Base-by-base conservation (phyloP, 2,329 filamentous ascomycete genomes). In the Onygenales sp. region DNA sequence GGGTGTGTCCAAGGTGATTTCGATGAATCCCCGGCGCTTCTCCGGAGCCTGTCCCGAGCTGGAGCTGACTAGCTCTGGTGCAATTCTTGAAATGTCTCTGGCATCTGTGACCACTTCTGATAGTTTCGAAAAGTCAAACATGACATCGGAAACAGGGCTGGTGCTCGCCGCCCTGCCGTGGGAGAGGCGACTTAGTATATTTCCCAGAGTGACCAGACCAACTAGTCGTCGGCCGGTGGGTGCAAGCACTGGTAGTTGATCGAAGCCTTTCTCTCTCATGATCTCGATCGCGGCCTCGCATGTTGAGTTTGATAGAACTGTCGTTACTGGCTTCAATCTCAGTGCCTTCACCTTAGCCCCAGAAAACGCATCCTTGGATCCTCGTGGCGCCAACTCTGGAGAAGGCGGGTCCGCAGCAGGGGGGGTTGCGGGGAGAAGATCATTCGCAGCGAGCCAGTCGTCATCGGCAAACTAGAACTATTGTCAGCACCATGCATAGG, bases 251-350 rank as follows among this genome's bases (percentile, higher is more conserved):
- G 93, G 93, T 42, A 98, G 85, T 73, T 98, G 94, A 67, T 98
- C 94, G 69, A 96, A 98, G 57, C 90, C 89, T 75, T 93, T 95
- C 66, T 98, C 93, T 61, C 92, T 88, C 93, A 98, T 97, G 57
- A 88, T 91, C 75, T 98, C 93, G 59, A 97, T 90, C 51, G 94
- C 93, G 60, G 92, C 87, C 58, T 87, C 81, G 73, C 91, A 95
- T 2, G 82, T 72, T 34, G 85, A 85, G 51, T 79, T 78, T 32
- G 84, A 78, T 27, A 84, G 75, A 52, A 98, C 81, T 7, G 91
- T 94, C 31, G 90, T 94, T 54, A 98, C 87, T 37, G 93, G 93
- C 75, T 96, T 98, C 55, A 98, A 79, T 56, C 92, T 84, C 13
- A 98, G 83, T 34, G 86, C 82, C 42, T 83, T 81, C 62, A 98